Evolutionary conservation across 208 protist genomes (phyloP), one percentile per base, ranked within the genome.

Genomic region (Angomonas desouzai): DNA sequence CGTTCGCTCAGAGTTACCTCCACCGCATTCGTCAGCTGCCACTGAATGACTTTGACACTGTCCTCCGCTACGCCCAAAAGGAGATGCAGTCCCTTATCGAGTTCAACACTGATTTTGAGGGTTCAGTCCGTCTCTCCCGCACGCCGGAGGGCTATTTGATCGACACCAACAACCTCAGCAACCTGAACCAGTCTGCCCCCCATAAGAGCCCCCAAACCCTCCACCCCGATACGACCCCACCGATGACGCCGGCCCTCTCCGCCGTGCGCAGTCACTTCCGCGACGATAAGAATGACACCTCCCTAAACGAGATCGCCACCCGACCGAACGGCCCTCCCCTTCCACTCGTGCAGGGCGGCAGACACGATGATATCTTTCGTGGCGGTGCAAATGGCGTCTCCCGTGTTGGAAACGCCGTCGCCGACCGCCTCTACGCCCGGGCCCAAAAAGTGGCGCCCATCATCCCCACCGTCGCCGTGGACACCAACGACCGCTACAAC

Each of bases 71-170:
- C 9, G 38, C 56, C 22, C 29, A 61, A 32, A 29, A 48, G 56
- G 25, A 25, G 11, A 18, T 61, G 3, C 29, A 61, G 16, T 27
- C 56, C 7, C 16, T 61, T 4, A 45, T 29, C 11, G 56, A 61
- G 34, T 61, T 61, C 34, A 40, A 61, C 56, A 47, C 32, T 18
- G 56, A 40, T 7, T 61, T 25, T 29, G 56, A 51, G 18, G 45
- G 45, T 22, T 51, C 45, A 4, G 6, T 51, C 3, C 4, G 20
- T 51, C 9, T 51, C 6, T 4, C 6, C 18, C 10, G 20, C 6
- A 9, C 20, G 10, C 20, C 45, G 4, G 20, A 23, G 6, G 45
- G 45, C 18, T 51, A 51, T 23, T 13, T 4, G 40, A 60, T 45
- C 32, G n/a, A 45, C 20, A 45, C 25, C 18, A 45, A 23, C 43